phyloP scores from a whole-genome alignment of 257 asterid genomes.

The Anisodus tanguticus region DNA sequence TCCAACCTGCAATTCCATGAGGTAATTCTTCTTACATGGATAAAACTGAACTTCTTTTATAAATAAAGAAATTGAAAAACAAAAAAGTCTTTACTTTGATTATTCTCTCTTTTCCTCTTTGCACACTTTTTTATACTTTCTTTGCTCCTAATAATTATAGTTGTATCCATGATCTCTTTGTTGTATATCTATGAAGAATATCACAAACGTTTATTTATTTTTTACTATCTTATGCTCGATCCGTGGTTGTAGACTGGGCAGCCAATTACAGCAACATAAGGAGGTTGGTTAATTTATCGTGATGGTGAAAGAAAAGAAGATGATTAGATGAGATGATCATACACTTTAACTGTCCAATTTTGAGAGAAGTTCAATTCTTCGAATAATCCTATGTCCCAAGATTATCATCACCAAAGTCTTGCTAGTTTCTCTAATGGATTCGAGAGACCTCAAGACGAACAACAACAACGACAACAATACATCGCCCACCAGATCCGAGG shows the following conservation, averaged over 20 bases:
- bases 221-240: not conserved
- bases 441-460: constrained; percentile 69
- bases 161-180: constrained; percentile 25
- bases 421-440: constrained; percentile 81
- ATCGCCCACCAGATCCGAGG: constrained; percentile 86
- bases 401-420: constrained; percentile 71
- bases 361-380: constrained; percentile 27
- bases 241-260: not conserved
- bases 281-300: not conserved
- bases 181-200: not conserved
- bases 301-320: not conserved
- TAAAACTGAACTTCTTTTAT: constrained; percentile 45
- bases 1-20: constrained; percentile 70
- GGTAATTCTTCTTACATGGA: constrained; percentile 55
- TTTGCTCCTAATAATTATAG: constrained; percentile 14
- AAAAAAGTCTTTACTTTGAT: constrained; percentile 32
- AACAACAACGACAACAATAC: constrained; percentile 52
- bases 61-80: constrained; percentile 23
- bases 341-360: constrained; percentile 19
- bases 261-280: not conserved
- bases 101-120: constrained; percentile 41
- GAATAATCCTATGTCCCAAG: constrained; percentile 77
- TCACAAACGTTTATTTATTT: not conserved
- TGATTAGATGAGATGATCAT: not conserved
- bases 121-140: constrained; percentile 30